A percentile compares a stretch with the other conserved stretches of the same genome.
phyloP scores from a whole-genome alignment of 2,329 filamentous ascomycete genomes.

The Lanzia echinophila region DNA sequence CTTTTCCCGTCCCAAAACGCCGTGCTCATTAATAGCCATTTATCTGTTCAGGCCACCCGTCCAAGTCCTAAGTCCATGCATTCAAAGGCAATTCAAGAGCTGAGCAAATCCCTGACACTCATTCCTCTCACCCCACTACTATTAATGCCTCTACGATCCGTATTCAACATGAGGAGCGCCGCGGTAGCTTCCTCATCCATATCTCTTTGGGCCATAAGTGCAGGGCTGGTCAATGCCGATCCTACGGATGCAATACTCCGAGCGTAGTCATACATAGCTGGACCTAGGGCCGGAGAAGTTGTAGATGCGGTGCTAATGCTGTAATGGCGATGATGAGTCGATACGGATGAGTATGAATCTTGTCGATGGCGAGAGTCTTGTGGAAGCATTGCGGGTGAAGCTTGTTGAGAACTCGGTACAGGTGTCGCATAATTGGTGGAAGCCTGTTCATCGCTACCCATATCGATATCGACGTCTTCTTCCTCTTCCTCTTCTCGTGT shows the following conservation, averaged over 20 bases:
- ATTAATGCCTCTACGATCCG: conserved; percentile 48
- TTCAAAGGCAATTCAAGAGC: conserved; percentile 32
- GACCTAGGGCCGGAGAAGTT: conserved; percentile 53
- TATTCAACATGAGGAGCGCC: conserved; percentile 81
- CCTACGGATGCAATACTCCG: conserved; percentile 33
- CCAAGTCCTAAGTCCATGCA: neutral
- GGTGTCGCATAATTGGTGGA: conserved; percentile 41
- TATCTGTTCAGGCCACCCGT: too few species aligned
- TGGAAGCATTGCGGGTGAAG: conserved; percentile 45
- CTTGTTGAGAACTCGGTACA: conserved; percentile 28
- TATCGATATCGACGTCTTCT: conserved; percentile 49
- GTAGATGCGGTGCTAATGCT: conserved; percentile 43
- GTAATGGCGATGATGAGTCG: conserved; percentile 44
- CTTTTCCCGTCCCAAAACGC: neutral
- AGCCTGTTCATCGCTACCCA: conserved; percentile 45
- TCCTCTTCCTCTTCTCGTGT: conserved; percentile 36
- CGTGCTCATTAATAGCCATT: too few species aligned
- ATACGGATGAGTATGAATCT: conserved; percentile 45
- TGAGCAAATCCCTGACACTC: conserved; percentile 50
- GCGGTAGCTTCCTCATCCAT: conserved; percentile 63
- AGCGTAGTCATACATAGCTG: conserved; percentile 39
- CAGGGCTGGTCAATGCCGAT: conserved; percentile 53
- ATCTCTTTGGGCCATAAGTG: conserved; percentile 48
- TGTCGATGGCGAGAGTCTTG: conserved; percentile 42
- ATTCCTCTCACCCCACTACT: conserved; percentile 38